phyloP scores from a whole-genome alignment of 1,139 yeast genomes.

The Saccharomyces hybrid region DNA sequence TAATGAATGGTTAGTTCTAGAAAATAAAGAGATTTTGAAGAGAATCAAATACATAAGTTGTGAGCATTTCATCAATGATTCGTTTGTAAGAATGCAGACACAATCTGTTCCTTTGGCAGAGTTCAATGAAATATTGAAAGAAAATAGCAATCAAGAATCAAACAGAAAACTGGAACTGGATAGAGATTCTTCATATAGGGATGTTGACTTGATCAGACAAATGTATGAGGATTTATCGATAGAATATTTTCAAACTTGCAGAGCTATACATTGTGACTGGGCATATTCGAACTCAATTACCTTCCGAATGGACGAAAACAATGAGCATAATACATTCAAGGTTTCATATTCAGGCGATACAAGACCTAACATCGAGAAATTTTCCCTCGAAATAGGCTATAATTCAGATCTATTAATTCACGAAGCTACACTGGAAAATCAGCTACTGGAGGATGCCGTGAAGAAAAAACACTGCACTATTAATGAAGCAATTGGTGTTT shows the following conservation, averaged over 20 bases:
- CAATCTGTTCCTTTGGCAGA: conserved; percentile 28
- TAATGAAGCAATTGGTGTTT: conserved; percentile 72
- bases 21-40: conserved; percentile 36
- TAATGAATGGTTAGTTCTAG: conserved; percentile 61
- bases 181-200: conserved; percentile 20
- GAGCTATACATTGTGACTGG: conserved; percentile 80
- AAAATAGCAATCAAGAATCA: conserved; percentile 19
- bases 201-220: conserved; percentile 18
- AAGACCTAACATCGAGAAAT: conserved; percentile 60
- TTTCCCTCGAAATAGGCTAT: conserved; percentile 52
- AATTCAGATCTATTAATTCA: conserved; percentile 76
- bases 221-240: conserved; percentile 30
- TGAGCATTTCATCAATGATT: conserved; percentile 46
- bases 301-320: conserved; percentile 34
- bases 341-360: conserved; percentile 94
- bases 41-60: conserved; percentile 55
- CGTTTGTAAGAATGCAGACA: conserved; percentile 26
- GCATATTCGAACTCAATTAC: conserved; percentile 65
- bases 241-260: conserved; percentile 45
- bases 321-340: conserved; percentile 38
- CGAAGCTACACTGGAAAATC: conserved; percentile 87
- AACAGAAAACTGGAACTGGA: conserved; percentile 31
- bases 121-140: conserved; percentile 7
- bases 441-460: conserved; percentile 69
- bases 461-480: conserved; percentile 85